Evolutionary conservation across 2,329 filamentous ascomycete genomes (phyloP), one percentile per base, ranked within the genome.

Genomic region (Ophiocordyceps camponoti-saundersi): DNA sequence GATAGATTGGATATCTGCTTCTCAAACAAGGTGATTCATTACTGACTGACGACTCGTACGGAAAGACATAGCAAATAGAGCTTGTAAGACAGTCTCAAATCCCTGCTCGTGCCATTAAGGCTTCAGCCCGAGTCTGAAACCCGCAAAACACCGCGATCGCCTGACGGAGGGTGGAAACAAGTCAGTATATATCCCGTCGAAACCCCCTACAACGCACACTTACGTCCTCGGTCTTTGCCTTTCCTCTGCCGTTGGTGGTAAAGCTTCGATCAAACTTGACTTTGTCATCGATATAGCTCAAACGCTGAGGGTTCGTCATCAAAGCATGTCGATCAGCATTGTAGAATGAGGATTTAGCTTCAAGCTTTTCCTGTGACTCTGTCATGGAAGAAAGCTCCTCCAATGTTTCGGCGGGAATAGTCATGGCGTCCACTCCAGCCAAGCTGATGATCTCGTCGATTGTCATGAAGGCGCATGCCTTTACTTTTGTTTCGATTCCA

Each of bases 191-290:
- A 13, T 26, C n/a, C 16, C 3, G 18, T 8, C 12, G 20, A 20
- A 15, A 30, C 4, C 2, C 11, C 2, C 16, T 21, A 2, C 18
- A 36, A 12, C 21, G 44, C 16, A 10, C n/a, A 40, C 44, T 40
- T 32, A 45, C 44, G n/a, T 45, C 44, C 26, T 45, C 44, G 3
- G 44, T 45, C 32, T 45, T 45, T 20, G 44, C 44, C 44, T 45
- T 45, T 7, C 44, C 44, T n/a, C 44, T 39, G 3, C 32, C 44
- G 23, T 45, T 45, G 16, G 32, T 26, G 21, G 44, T 18, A 40
- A 41, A 45, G 21, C 32, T 32, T 3, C 44, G 44, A 23, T 36
- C 15, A 18, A 45, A 45, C 15, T 30, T 30, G 15, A 15, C 8
- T 21, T 26, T 29, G 22, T 45, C 44, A 16, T 45, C 12, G 2